Evolutionary conservation across 345 rosid species (phyloP), one percentile per base, ranked within the genome.

Genomic region (Eucalyptus leucophloia): DNA sequence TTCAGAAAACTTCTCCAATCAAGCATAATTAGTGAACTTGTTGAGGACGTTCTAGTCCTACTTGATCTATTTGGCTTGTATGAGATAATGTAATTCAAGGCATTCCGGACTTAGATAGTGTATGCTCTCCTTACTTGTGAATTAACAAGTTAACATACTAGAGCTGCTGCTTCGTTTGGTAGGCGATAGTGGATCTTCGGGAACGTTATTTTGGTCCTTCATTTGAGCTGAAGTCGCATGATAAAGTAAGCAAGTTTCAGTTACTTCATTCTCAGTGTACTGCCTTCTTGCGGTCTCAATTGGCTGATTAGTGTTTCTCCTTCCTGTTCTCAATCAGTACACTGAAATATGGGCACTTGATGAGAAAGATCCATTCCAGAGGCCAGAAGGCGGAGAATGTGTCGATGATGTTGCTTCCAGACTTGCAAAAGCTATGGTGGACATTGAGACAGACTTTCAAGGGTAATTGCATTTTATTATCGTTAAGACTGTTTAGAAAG

Each of bases 191-290:
- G 91, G 95, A 94, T 95, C 96, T 98, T 85, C 95, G 97, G 58
- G 98, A 98, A 92, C 98, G 98, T 90, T 97, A 94, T 87, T 98
- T 98, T 87, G 99, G 99, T 88, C 99, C 98, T 91, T 88, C 93
- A 13, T 96, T 94, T 92, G 98, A 98, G 91, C 96, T 98, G 51
- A 91, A 87, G 92, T 95, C 98, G 5, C 98, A 97, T 93, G 98
- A 98, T 28, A 97, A 95, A 92, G 99, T 95, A 90, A 91, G 92
- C 86, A 86, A 24, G 45, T 86, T 86, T 53, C 88, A 86, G 56
- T 12, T 32, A 53, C 56, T 86, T n/a, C 45, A 37, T 37, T 77
- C 83, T 77, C 28, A 37, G 83, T 3, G 24, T 40, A 26, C 53
- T 67, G 85, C 32, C 28, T 30, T 24, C 19, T 0, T 47, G 85